These are phyloP conservation scores for Mycena floridula DNA, from an alignment of 768 basidiomycete species.

Conservation along the genomic window DNA sequence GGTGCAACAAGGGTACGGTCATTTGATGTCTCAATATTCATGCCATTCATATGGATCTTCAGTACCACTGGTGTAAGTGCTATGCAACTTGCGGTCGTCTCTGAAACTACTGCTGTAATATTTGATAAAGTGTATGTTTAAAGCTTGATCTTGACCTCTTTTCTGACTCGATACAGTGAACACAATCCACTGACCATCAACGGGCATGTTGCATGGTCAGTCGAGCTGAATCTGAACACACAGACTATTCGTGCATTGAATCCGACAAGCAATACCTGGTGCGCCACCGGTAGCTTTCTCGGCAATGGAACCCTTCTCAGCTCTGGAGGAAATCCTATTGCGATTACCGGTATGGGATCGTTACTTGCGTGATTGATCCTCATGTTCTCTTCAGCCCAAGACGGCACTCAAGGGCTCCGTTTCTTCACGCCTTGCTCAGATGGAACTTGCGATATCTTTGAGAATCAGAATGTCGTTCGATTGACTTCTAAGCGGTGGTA, in stretches of 20 bases:
- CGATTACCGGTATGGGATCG: slow-evolving; percentile 7
- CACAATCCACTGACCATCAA: slow-evolving; percentile 35
- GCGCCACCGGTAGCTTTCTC: slow-evolving; percentile 34
- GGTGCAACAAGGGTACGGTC: neutral
- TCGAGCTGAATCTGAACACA: slow-evolving; percentile 34
- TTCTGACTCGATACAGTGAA: slow-evolving; percentile 8
- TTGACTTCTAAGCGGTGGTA: slow-evolving; percentile 36
- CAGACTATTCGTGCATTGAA: slow-evolving; percentile 27
- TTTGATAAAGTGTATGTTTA: too few species aligned
- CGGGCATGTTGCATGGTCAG: slow-evolving; percentile 41
- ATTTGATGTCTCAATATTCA: neutral
- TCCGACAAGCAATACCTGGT: slow-evolving; percentile 34
- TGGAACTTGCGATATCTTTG: slow-evolving; percentile 26
- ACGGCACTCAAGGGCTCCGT: slow-evolving; percentile 29
- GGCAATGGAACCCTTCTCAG: slow-evolving; percentile 34
- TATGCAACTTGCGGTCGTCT: slow-evolving; percentile 3
- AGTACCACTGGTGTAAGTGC: too few species aligned
- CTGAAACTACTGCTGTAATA: too few species aligned
- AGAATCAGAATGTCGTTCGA: slow-evolving; percentile 25
- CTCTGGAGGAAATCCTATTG: slow-evolving; percentile 9
- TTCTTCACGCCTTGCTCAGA: slow-evolving; percentile 33
- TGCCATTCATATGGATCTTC: neutral
- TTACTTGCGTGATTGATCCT: neutral
- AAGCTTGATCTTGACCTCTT: neutral
- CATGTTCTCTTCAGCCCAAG: slow-evolving; percentile 6